Base-by-base conservation (phyloP, 176 grass and related monocot genomes). In the Stipa capillata region DNA sequence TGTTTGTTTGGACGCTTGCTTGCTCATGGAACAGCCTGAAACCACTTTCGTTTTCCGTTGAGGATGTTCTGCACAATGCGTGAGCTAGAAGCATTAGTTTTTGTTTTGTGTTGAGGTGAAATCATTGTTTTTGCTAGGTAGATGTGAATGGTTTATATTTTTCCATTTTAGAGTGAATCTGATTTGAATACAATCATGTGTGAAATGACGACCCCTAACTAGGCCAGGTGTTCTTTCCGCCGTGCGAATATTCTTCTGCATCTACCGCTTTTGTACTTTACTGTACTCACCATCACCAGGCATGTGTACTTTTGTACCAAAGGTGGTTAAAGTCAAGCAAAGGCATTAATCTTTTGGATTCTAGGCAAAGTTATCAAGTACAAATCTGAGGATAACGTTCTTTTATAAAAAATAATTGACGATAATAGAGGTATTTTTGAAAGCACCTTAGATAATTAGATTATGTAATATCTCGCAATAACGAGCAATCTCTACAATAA, bases 31-130 rank as follows among this genome's bases (percentile, higher is more conserved):
- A 41, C 80, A 40, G 18, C 74, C 49, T 63, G 40, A 33, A 20
- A 17, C 31, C 40, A 55, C 59, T 68, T 88, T 79, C 39, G 66
- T 72, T 87, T 82, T 57, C 80, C 37, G 55, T 28, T 47, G n/a
- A n/a, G 54, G 44, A 52, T 62, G 45, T 54, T 31, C 11, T 18
- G 16, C 2, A 44, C 37, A 2, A 47, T 56, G 35, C 35, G 20
- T 50, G 36, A 43, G 27, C 29, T 58, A 42, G 35, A 55, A 2
- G 5, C 50, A 21, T 45, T 10, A 29, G 0, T 6, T 39, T 49
- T 47, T 36, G 23, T 44, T 33, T 1, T 1, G 21, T 49, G 9
- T 36, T 8, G 44, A 53, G 28, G 20, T 73, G 47, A 24, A 6
- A 44, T 10, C 72, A 37, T 31, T 53, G 0, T 68, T 16, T 1